Base-by-base conservation (phyloP, 805 yeast genomes). In the Lachancea sp. region DNA sequence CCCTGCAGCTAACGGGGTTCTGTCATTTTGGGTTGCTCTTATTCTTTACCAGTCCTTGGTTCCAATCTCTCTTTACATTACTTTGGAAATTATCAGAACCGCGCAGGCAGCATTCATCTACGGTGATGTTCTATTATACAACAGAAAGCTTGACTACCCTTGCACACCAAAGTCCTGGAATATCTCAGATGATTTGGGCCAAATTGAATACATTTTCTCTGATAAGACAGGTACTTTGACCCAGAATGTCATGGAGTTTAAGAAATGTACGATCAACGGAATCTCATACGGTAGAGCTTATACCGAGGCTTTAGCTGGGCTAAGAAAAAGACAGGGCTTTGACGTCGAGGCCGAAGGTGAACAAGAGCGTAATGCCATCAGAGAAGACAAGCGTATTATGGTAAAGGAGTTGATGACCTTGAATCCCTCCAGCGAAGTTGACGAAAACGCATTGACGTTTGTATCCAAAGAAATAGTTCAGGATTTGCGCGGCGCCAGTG, bases 121-220 rank as follows among this genome's bases (percentile, higher is more conserved):
- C 56, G 81, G 87, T 3, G 95, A 85, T 64, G 78, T 79, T 35
- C 66, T 74, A 42, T 78, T 85, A 79, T 85, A 85, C 60, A 80
- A 83, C 56, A 78, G 74, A 35, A 71, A 63, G 44, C 65, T 85
- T 48, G 91, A 85, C 61, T 85, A 79, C 55, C 91, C 93, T 2
- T 85, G 95, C 62, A 79, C 84, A 10, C 93, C 95, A 13, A 84
- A 85, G 58, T 74, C 90, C 0, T 85, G 95, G 95, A 82, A 78
- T 58, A 85, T 85, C 36, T 82, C 90, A 2, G 95, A 85, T 69
- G 95, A 85, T 64, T 68, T 85, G 55, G 95, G 95, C 27, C 95
- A 85, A 62, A 81, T 85, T 52, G 95, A 85, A 60, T 85, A 85
- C 59, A 78, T 85, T 40, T 85, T 85, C 62, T 81, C 88, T 65